Base-by-base conservation (phyloP, 257 asterid species). In the Thymus mandschuricus region DNA sequence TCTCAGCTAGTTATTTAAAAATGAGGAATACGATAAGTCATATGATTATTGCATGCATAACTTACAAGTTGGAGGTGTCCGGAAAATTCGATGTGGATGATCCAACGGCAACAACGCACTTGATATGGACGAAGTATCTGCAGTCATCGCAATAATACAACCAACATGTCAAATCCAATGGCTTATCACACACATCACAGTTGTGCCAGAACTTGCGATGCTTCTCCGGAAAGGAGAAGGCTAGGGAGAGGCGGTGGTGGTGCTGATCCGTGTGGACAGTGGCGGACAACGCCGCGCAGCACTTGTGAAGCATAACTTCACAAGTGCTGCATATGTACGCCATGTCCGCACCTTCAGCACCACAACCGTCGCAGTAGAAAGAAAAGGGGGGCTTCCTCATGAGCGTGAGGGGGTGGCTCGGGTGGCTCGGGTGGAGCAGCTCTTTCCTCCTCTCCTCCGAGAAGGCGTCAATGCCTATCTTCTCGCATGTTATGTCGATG, bases 61-160 rank as follows among this genome's bases (percentile, higher is more conserved):
- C 21, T 21, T 21, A 21, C 21, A 21, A 21, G 21, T 21, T 21
- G 21, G 21, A 21, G 21, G 21, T 21, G 21, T 30, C 15, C 30
- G 40, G 13, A n/a, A 9, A 21, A 21, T 29, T 4, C 21, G 21
- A 21, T 21, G 62, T 3, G 3, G 21, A 21, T 21, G 21, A 21
- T 21, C 21, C 21, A 21, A 21, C 21, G 21, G 21, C 15, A 8
- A 10, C 21, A 21, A 29, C 40, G 1, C 72, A 68, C 35, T 52
- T 68, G 72, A 68, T 6, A 27, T 68, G 72, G 1, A 21, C 62
- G 21, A 54, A 68, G 12, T 3, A 68, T 40, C 72, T 68, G 63
- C 72, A 68, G 40, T 38, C 52, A 27, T 41, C 63, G 40, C 72
- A 68, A 21, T 9, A 68, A 54, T 41, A 68, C 2, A 66, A 34